Conservation (phyloP, 805 yeast genomes). For the Brettanomyces custersianus region DNA sequence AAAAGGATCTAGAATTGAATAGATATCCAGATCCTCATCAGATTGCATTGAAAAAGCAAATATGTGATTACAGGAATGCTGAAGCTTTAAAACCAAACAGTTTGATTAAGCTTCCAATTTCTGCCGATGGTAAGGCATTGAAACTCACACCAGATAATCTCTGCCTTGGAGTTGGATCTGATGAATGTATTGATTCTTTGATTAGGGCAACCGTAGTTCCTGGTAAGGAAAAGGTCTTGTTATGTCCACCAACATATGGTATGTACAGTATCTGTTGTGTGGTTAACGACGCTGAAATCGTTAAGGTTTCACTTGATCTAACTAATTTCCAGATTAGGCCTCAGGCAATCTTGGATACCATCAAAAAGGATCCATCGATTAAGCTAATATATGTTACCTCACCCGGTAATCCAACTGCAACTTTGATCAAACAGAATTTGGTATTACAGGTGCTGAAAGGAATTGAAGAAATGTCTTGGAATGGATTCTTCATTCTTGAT, state of each 20-base stretch:
- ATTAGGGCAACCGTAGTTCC: constrained; percentile 82
- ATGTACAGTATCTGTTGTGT: constrained; percentile 91
- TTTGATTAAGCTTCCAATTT: constrained; percentile 11
- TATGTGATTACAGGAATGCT: constrained; percentile 62
- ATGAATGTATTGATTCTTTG: constrained; percentile 85
- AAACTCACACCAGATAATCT: constrained; percentile 49
- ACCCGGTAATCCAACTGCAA: constrained; percentile 95
- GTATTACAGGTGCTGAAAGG: constrained; percentile 37
- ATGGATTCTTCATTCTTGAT: constrained; percentile 78
- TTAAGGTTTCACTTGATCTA: constrained; percentile 64
- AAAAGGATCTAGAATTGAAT: constrained; percentile 52
- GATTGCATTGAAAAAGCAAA: constrained; percentile 56
- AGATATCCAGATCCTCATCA: constrained; percentile 98
- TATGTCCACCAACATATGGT: constrained; percentile 95
- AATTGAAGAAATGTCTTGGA: constrained; percentile 39
- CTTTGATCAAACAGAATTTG: constrained; percentile 39
- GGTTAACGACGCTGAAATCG: constrained; percentile 78
- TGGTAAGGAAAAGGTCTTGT: constrained; percentile 69
- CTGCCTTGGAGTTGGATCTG: constrained; percentile 95
- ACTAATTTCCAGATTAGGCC: constrained; percentile 57
- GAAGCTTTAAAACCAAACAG: constrained; percentile 26
- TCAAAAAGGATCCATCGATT: constrained; percentile 50
- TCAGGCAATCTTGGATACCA: constrained; percentile 40
- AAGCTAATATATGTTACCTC: constrained; percentile 81
- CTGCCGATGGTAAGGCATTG: constrained; percentile 6